Evolutionary conservation across 768 basidiomycete species (phyloP).

Genomic region (Hebeloma cylindrosporum): DNA sequence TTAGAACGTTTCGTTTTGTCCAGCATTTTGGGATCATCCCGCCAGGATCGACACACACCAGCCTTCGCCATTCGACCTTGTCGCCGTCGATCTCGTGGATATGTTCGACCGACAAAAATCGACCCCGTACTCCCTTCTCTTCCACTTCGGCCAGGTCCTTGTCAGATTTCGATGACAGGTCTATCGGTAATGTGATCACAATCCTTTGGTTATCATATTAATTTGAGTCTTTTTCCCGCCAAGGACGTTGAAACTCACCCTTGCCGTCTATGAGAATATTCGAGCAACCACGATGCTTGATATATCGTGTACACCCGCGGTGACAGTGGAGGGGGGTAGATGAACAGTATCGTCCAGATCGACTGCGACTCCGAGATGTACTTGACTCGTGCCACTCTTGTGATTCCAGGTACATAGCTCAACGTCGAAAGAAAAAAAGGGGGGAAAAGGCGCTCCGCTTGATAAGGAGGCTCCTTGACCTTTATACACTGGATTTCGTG

Average conservation of each 20-base stretch:
- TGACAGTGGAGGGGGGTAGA: slow-evolving; percentile 55
- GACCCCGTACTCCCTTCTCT: slow-evolving; percentile 53
- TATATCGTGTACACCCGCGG: slow-evolving; percentile 63
- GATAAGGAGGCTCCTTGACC: no score
- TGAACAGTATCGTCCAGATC: slow-evolving; percentile 60
- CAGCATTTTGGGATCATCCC: slow-evolving; percentile 54
- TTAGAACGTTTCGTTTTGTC: slow-evolving; percentile 45
- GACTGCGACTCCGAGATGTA: slow-evolving; percentile 51
- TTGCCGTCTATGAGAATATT: slow-evolving; percentile 37
- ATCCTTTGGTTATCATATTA: slow-evolving; percentile 22
- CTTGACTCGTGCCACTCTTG: slow-evolving; percentile 53
- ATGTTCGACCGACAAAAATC: slow-evolving; percentile 56
- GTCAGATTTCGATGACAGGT: slow-evolving; percentile 42
- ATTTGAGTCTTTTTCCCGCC: no score
- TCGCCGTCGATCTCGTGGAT: slow-evolving; percentile 51
- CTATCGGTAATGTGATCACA: slow-evolving; percentile 54
- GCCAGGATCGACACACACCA: slow-evolving; percentile 55
- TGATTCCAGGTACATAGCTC: slow-evolving; percentile 54
- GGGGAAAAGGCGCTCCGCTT: no score
- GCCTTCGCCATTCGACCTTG: slow-evolving; percentile 61
- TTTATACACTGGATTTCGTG: no score
- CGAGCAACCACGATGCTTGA: slow-evolving; percentile 45
- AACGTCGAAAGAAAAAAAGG: slow-evolving; percentile 3
- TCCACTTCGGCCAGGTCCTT: slow-evolving; percentile 51
- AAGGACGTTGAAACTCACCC: slow-evolving; percentile 40